Evolutionary conservation across 495 filamentous ascomycete genomes (phyloP).

Genomic region (Penicillium silybi): DNA sequence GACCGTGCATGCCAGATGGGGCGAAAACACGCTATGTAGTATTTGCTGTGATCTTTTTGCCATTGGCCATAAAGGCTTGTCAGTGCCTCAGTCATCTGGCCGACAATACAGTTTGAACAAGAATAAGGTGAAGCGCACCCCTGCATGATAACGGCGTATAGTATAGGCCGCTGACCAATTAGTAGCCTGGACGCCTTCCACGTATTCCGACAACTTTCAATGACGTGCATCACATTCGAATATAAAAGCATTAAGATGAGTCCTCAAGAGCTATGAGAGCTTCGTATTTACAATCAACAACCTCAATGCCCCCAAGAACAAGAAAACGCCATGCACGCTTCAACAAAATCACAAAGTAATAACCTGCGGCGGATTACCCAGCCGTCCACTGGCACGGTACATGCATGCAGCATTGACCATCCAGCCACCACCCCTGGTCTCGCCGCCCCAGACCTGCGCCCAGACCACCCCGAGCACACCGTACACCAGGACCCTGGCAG

Average conservation of each 20-base stretch:
- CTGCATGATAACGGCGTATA: not conserved
- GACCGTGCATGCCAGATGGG: no score
- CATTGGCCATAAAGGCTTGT: no score
- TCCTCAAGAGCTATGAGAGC: not conserved
- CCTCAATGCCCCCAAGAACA: not conserved
- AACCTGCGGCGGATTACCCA: slow-evolving; percentile 63
- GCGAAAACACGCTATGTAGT: no score
- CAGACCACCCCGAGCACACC: slow-evolving; percentile 65
- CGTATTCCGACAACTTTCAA: no score
- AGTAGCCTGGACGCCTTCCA: no score
- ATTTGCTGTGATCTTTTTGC: no score
- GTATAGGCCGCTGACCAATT: no score
- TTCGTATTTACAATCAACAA: not conserved
- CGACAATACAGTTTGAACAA: not conserved
- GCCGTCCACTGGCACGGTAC: slow-evolving; percentile 59
- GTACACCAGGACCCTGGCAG: slow-evolving; percentile 54
- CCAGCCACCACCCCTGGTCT: slow-evolving; percentile 46
- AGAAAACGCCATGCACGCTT: slow-evolving; percentile 4
- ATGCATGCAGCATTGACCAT: slow-evolving; percentile 79
- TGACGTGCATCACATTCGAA: not conserved
- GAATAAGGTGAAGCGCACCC: not conserved
- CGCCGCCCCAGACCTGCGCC: slow-evolving; percentile 66
- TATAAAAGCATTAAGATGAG: not conserved
- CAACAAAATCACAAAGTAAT: slow-evolving; percentile 34
- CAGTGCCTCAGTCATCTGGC: no score